phyloP scores from a whole-genome alignment of 345 rosid genomes.

The Anastatica hierochuntica region DNA sequence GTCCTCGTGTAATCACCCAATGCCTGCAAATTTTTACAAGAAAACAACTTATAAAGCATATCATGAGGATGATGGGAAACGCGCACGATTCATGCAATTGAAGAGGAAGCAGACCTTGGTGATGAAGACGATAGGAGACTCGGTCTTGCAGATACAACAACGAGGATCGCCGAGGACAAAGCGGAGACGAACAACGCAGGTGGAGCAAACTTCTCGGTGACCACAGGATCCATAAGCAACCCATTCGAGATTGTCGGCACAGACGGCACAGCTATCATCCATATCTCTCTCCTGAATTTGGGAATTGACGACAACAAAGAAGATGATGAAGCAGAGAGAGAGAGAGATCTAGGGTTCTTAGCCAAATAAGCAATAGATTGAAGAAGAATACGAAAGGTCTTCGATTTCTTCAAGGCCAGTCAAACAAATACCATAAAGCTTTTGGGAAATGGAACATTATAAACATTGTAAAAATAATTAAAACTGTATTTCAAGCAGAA shows the following conservation, averaged over 20 bases:
- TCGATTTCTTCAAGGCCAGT: too few species aligned
- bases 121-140: slow-evolving; percentile 50
- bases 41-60: too few species aligned
- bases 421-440: too few species aligned
- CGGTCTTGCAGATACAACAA: slow-evolving; percentile 92
- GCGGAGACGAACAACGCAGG: slow-evolving; percentile 84
- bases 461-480: too few species aligned
- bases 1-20: slow-evolving; percentile 85
- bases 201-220: slow-evolving; percentile 91
- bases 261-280: slow-evolving; percentile 94
- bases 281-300: too few species aligned
- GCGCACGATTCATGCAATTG: too few species aligned
- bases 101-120: too few species aligned
- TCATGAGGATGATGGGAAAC: too few species aligned
- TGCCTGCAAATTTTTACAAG: slow-evolving; percentile 69
- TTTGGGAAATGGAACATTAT: too few species aligned
- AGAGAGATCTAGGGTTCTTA: slow-evolving; percentile 34
- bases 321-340: background rate
- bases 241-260: slow-evolving; percentile 90
- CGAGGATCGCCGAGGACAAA: slow-evolving; percentile 71
- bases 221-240: slow-evolving; percentile 87
- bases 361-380: too few species aligned
- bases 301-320: background rate
- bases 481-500: too few species aligned
- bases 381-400: too few species aligned